Evolutionary conservation across 108 stramenopile species (phyloP).

Genomic region (Cyclotella choctawhatcheeana): DNA sequence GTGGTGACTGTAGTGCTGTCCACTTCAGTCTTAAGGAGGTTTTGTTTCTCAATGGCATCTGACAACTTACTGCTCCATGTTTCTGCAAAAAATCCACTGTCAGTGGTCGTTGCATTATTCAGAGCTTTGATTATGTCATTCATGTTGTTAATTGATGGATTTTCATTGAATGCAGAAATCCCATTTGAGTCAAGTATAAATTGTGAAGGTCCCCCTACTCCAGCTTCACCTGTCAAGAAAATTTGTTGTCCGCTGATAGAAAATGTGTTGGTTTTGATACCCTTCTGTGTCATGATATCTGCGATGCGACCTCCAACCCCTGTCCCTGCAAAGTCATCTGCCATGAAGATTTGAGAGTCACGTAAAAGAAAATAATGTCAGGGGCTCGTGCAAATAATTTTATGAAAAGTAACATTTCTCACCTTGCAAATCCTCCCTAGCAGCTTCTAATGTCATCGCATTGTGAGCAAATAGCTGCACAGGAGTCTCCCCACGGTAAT

Average conservation of each 20-base stretch:
- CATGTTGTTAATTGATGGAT: slow-evolving; percentile 46
- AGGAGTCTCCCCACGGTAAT: slow-evolving; percentile 38
- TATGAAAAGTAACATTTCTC: too few species aligned
- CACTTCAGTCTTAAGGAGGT: slow-evolving; percentile 31
- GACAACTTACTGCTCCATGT: slow-evolving; percentile 45
- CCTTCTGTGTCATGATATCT: slow-evolving; percentile 34
- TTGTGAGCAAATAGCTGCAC: slow-evolving; percentile 71
- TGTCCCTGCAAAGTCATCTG: slow-evolving; percentile 34
- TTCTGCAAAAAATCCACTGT: slow-evolving; percentile 58
- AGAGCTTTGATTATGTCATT: slow-evolving; percentile 40
- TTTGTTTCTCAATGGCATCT: slow-evolving; percentile 25
- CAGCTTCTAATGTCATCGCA: slow-evolving; percentile 45
- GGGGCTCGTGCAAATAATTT: too few species aligned
- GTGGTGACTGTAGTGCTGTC: slow-evolving; percentile 32
- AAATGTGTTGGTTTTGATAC: slow-evolving; percentile 35
- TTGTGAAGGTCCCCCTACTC: slow-evolving; percentile 21
- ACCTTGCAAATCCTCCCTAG: slow-evolving; percentile 51
- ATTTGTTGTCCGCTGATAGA: slow-evolving; percentile 44
- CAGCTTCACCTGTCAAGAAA: slow-evolving; percentile 32
- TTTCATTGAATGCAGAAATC: slow-evolving; percentile 32
- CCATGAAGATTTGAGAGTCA: too few species aligned
- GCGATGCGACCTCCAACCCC: slow-evolving; percentile 61
- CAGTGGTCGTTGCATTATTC: slow-evolving; percentile 51
- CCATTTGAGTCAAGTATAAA: slow-evolving; percentile 31
- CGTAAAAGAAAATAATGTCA: too few species aligned